phyloP scores from a whole-genome alignment of 1,284 basidiomycete species.

The Boletus chippewaensis region DNA sequence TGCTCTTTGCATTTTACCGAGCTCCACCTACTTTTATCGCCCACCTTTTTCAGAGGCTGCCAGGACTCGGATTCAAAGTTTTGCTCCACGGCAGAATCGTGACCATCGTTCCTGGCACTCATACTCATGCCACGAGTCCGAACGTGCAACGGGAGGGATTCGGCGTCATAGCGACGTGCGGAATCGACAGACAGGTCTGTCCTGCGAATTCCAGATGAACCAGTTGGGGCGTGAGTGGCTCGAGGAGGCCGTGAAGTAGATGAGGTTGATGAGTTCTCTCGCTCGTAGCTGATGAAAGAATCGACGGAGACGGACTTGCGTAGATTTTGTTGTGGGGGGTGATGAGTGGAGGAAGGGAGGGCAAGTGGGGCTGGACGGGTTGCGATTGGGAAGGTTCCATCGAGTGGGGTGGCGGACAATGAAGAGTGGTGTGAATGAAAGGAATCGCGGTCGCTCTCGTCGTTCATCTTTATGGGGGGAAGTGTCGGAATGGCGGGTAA shows the following conservation, averaged over 20 bases:
- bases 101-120: conserved; percentile 36
- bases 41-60: conserved; percentile 27
- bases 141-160: conserved; percentile 34
- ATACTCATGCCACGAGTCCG: conserved; percentile 52
- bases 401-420: conserved; percentile 30
- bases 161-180: conserved; percentile 27
- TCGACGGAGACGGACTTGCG: conserved; percentile 71
- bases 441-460: conserved; percentile 20
- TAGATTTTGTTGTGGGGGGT: conserved; percentile 34
- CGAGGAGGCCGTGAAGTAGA: conserved; percentile 34
- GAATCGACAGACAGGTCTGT: conserved; percentile 22
- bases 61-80: conserved; percentile 26
- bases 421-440: conserved; percentile 11
- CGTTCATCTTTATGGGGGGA: conserved; percentile 42
- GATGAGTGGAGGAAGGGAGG: conserved; percentile 22
- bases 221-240: conserved; percentile 22
- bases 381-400: conserved; percentile 32
- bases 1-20: conserved; percentile 32
- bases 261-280: conserved; percentile 31
- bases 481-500: conserved; percentile 41
- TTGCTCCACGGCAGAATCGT: conserved; percentile 24
- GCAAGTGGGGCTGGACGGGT: conserved; percentile 2
- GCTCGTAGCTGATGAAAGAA: conserved; percentile 53
- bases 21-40: conserved; percentile 31
- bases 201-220: conserved; percentile 18